These are phyloP conservation scores for Spathaspora sp. DNA, from an alignment of 805 yeast species.

Conservation along the genomic window DNA sequence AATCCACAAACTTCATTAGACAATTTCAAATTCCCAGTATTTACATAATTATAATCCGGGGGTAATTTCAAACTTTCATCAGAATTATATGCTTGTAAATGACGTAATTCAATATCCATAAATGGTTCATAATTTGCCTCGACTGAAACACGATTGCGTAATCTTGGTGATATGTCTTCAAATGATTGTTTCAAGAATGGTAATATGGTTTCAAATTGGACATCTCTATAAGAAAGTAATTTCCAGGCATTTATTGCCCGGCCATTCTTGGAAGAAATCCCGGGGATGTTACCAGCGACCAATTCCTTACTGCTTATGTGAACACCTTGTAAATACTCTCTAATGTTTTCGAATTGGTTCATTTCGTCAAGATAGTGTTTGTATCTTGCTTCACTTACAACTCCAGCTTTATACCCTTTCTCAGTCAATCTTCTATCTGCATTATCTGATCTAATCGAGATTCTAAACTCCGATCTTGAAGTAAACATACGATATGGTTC, in stretches of 20 bases:
- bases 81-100: conserved; percentile 72
- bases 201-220: conserved; percentile 23
- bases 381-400: conserved; percentile 62
- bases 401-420: conserved; percentile 62
- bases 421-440: conserved; percentile 85
- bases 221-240: conserved; percentile 54
- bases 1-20: conserved; percentile 71
- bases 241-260: conserved; percentile 59
- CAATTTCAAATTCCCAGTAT: conserved; percentile 48
- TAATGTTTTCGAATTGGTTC: conserved; percentile 40
- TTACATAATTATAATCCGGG: conserved; percentile 53
- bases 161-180: conserved; percentile 28
- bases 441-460: conserved; percentile 88
- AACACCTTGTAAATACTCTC: conserved; percentile 42
- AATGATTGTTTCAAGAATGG: conserved; percentile 19
- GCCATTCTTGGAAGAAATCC: conserved; percentile 26
- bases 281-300: conserved; percentile 49
- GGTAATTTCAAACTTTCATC: conserved; percentile 83
- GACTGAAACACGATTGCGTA: conserved; percentile 60
- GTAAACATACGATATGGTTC: conserved; percentile 99
- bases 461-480: conserved; percentile 89
- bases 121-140: conserved; percentile 85
- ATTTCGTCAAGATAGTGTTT: conserved; percentile 41
- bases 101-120: conserved; percentile 66
- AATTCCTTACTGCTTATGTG: conserved; percentile 58